Conservation (phyloP, 1,139 yeast species). For the Geotrichum aggregatum region DNA sequence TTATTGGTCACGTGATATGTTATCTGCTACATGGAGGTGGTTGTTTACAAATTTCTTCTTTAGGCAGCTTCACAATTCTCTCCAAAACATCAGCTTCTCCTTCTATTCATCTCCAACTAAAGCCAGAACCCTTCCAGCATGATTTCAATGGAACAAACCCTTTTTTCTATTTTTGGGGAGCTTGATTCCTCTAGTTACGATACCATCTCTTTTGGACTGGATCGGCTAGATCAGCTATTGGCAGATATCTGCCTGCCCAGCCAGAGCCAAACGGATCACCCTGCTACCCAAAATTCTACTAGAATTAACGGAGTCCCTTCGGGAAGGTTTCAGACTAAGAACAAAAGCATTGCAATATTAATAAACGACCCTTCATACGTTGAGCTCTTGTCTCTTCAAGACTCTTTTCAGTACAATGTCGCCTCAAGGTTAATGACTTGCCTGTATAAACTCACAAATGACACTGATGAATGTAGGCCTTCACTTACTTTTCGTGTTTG, state of each 20-base stretch:
- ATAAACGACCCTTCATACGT: slow-evolving; percentile 4
- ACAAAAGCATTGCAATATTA: slow-evolving; percentile 5
- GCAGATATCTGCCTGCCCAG: slow-evolving; percentile 15
- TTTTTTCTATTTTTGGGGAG: slow-evolving; percentile 8
- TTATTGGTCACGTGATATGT: too few relatives aligned
- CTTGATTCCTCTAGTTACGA: slow-evolving; percentile 11
- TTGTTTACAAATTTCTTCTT: neutral
- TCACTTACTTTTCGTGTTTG: slow-evolving; percentile 10
- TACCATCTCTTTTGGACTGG: slow-evolving; percentile 7
- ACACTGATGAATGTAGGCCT: slow-evolving; percentile 20
- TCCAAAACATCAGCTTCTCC: neutral
- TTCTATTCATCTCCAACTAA: neutral
- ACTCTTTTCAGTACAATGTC: slow-evolving; percentile 49
- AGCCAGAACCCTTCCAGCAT: neutral
- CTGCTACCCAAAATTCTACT: neutral
- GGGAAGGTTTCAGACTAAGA: neutral
- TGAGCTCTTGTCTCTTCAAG: slow-evolving; percentile 50
- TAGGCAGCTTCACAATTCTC: neutral
- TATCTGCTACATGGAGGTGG: neutral
- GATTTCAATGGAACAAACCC: slow-evolving; percentile 10
- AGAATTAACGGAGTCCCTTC: neutral
- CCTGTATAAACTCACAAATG: slow-evolving; percentile 26
- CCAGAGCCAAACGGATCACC: neutral
- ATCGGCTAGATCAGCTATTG: slow-evolving; percentile 15
- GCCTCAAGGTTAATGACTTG: slow-evolving; percentile 40